A percentile compares a stretch with the other conserved stretches of the same genome.
These are phyloP conservation scores for Lasiodiplodia sp. DNA, from an alignment of 2,329 filamentous ascomycete genomes.

Conservation along the genomic window DNA sequence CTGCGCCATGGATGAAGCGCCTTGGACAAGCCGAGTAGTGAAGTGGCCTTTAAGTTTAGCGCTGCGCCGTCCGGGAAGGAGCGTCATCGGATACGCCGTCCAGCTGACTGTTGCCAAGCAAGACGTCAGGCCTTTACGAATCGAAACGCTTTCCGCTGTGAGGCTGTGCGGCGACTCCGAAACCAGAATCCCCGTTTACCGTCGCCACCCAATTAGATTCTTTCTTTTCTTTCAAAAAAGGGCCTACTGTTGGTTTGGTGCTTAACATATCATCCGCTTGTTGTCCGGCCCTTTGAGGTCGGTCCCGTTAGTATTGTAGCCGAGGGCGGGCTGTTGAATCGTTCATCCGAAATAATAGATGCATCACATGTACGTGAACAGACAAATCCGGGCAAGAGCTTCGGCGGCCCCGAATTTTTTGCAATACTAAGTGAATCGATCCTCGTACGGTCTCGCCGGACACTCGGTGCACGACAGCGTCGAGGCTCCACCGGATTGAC, in stretches of 20 bases:
- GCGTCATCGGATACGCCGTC: conserved; percentile 24
- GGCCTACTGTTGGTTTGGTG: background rate
- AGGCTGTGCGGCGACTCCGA: background rate
- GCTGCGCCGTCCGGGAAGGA: conserved; percentile 13
- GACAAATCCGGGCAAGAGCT: too few species aligned
- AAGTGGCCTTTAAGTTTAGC: conserved; percentile 25
- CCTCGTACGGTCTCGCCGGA: too few species aligned
- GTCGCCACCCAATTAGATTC: background rate
- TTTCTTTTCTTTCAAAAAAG: too few species aligned
- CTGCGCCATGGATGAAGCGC: conserved; percentile 7
- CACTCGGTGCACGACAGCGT: too few species aligned
- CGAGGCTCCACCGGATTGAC: background rate
- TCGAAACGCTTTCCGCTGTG: background rate
- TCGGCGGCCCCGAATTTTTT: too few species aligned
- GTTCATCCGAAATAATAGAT: too few species aligned
- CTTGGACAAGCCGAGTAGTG: conserved; percentile 10
- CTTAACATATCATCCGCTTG: background rate
- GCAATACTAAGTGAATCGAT: too few species aligned
- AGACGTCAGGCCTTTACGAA: background rate
- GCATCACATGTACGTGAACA: too few species aligned
- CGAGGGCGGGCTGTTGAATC: too few species aligned
- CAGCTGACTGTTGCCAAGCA: conserved; percentile 24
- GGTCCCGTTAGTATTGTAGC: background rate
- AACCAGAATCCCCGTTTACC: background rate
- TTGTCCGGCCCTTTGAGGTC: background rate